Conservation (phyloP, 257 asterid genomes). For the Fraxinus quadrangulata region DNA sequence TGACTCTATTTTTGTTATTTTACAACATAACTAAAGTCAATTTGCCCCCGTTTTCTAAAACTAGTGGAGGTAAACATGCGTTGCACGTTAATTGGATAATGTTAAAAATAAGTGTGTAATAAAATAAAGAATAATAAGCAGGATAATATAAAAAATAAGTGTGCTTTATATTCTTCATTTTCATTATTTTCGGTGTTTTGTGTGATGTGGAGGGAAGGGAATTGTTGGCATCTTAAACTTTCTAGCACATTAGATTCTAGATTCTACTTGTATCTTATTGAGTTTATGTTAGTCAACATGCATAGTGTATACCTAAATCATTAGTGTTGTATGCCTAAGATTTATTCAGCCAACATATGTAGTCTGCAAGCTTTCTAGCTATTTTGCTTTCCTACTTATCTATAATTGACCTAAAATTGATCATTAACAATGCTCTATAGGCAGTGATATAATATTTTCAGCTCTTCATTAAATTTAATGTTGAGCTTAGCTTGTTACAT, state of each 20-base stretch:
- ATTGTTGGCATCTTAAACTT: neutral
- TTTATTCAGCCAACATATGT: neutral
- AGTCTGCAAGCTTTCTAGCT: neutral
- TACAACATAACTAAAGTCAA: neutral
- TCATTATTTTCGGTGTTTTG: neutral
- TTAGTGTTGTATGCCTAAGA: neutral
- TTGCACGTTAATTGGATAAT: too few species aligned
- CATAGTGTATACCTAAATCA: neutral
- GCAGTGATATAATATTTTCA: neutral
- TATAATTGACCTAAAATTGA: constrained; percentile 1
- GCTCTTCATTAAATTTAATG: neutral
- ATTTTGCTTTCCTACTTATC: neutral
- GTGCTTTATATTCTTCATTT: too few species aligned
- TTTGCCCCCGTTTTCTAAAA: too few species aligned
- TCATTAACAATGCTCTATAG: neutral
- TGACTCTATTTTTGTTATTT: neutral
- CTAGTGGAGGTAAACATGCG: too few species aligned
- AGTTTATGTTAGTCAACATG: neutral
- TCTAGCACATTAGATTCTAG: neutral
- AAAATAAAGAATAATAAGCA: too few species aligned
- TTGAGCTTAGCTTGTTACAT: neutral
- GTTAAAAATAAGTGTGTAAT: too few species aligned
- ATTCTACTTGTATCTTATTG: neutral
- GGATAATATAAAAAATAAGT: too few species aligned
- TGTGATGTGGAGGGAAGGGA: neutral